Evolutionary conservation across 495 filamentous ascomycete species (phyloP).

Genomic region (Neurospora sp.): DNA sequence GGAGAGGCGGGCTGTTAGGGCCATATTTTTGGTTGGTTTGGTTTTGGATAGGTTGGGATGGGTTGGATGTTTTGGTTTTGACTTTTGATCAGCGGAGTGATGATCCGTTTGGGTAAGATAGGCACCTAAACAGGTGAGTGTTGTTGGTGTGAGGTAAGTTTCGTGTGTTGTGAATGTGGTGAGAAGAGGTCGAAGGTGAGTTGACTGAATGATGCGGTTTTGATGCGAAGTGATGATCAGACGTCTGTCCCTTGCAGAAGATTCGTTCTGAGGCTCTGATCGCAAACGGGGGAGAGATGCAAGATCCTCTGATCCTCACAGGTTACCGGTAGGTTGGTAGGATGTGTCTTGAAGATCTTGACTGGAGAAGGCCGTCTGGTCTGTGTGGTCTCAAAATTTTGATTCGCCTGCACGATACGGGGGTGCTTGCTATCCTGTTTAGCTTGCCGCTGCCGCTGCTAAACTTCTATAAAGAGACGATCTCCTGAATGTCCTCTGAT

Average conservation of each 20-base stretch:
- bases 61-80: not conserved
- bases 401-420: not conserved
- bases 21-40: conserved; percentile 22
- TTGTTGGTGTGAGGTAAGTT: not conserved
- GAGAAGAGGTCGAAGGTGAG: not conserved
- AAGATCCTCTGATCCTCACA: not conserved
- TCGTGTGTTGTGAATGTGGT: not conserved
- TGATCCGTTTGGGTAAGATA: not conserved
- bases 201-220: not conserved
- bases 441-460: not conserved
- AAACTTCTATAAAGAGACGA: not conserved
- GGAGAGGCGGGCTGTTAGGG: conserved; percentile 33
- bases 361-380: not conserved
- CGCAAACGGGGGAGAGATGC: not conserved
- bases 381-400: not conserved
- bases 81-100: not conserved
- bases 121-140: not conserved
- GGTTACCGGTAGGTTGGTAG: not conserved
- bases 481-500: not conserved
- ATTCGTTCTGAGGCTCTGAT: not conserved
- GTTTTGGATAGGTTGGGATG: not conserved
- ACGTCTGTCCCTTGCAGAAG: not conserved
- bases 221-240: not conserved
- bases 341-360: not conserved
- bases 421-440: not conserved